A percentile compares a stretch with the other conserved stretches of the same genome.
phyloP scores from a whole-genome alignment of 495 filamentous ascomycete species.

The Lophiostoma macrostomum region DNA sequence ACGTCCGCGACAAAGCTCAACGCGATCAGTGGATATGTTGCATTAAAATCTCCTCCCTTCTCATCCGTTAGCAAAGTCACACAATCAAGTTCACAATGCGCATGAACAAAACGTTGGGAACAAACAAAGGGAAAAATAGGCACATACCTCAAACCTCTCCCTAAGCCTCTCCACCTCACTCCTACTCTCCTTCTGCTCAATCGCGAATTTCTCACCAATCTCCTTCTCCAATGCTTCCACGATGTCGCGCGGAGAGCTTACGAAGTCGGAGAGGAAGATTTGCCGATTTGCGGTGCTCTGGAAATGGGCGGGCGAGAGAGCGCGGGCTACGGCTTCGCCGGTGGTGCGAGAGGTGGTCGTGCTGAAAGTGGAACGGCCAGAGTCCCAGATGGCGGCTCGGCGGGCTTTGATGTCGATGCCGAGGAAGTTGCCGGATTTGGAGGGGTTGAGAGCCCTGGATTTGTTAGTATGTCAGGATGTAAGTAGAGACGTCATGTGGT shows the following conservation, averaged over 20 bases:
- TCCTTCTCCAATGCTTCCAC: constrained; percentile 45
- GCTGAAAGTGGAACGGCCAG: constrained; percentile 42
- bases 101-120: too few species aligned
- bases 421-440: constrained; percentile 29
- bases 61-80: too few species aligned
- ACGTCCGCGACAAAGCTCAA: constrained; percentile 22
- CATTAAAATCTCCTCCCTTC: not conserved
- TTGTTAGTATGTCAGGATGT: not conserved
- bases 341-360: constrained; percentile 45
- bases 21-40: constrained; percentile 11
- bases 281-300: constrained; percentile 46
- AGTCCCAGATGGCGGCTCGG: constrained; percentile 48
- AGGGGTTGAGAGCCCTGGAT: constrained; percentile 17
- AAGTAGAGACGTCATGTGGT: not conserved
- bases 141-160: constrained; percentile 14
- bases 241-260: constrained; percentile 46
- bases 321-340: constrained; percentile 42
- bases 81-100: too few species aligned
- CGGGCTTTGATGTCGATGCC: constrained; percentile 44
- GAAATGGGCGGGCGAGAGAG: constrained; percentile 42
- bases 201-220: constrained; percentile 42
- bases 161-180: constrained; percentile 1
- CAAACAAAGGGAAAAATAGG: too few species aligned
- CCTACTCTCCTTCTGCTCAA: constrained; percentile 22
- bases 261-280: constrained; percentile 48